Conservation (phyloP, 2,329 filamentous ascomycete genomes). For the Lachnellula occidentalis region DNA sequence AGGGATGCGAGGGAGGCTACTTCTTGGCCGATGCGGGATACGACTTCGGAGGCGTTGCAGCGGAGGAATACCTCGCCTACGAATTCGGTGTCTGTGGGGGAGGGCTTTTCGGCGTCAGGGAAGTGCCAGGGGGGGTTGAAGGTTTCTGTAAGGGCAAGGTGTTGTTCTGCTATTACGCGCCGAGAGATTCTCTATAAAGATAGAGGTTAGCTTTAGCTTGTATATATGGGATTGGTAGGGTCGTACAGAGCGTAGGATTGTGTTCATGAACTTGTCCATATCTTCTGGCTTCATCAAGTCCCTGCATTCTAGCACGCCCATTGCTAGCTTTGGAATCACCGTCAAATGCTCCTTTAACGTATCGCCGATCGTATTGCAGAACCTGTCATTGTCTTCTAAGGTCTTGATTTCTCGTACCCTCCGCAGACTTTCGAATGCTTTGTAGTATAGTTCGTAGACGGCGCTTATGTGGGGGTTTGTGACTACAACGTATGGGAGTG, state of each 20-base stretch:
- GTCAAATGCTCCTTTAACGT: conserved; percentile 84
- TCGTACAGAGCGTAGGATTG: conserved; percentile 72
- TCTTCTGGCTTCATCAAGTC: conserved; percentile 74
- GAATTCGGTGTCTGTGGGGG: conserved; percentile 61
- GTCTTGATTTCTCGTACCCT: conserved; percentile 77
- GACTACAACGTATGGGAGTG: conserved; percentile 89
- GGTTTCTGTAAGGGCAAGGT: conserved; percentile 89
- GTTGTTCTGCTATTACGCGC: conserved; percentile 94
- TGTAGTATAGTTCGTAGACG: conserved; percentile 95
- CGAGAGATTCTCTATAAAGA: conserved; percentile 74
- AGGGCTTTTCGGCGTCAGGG: conserved; percentile 55
- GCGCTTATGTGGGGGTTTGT: conserved; percentile 92
- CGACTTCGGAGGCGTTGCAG: conserved; percentile 84
- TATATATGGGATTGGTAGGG: conserved; percentile 1
- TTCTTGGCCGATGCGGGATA: conserved; percentile 74
- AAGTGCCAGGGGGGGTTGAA: conserved; percentile 90
- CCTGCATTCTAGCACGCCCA: conserved; percentile 88
- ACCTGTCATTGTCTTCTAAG: conserved; percentile 81
- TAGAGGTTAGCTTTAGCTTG: not conserved
- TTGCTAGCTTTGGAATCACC: conserved; percentile 89
- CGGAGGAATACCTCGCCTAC: conserved; percentile 94
- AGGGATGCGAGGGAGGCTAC: conserved; percentile 68
- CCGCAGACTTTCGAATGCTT: conserved; percentile 88
- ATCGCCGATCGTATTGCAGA: conserved; percentile 74
- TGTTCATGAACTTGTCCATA: conserved; percentile 93